phyloP scores from a whole-genome alignment of 2,329 filamentous ascomycete genomes.

The Monilinia fructigena region DNA sequence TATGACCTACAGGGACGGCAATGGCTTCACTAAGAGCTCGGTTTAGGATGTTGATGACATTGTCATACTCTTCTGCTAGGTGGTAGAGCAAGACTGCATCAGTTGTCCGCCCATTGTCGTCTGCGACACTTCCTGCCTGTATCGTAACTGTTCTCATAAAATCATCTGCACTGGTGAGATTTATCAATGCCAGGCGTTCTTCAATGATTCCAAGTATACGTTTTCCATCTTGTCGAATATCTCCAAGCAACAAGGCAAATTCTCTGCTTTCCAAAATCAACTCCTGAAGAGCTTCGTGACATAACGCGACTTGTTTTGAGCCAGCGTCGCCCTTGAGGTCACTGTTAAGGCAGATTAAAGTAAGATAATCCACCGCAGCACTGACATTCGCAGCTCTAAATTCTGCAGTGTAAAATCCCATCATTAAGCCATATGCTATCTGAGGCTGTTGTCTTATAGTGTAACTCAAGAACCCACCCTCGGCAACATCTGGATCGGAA shows the following conservation, averaged over 20 bases:
- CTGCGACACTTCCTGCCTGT: constrained; percentile 86
- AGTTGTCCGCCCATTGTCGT: constrained; percentile 89
- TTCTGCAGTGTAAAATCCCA: constrained; percentile 93
- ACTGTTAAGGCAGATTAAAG: constrained; percentile 85
- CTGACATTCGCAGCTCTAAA: constrained; percentile 89
- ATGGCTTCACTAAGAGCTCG: constrained; percentile 87
- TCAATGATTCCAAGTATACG: constrained; percentile 87
- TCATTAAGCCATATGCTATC: constrained; percentile 89
- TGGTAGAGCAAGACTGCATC: constrained; percentile 95
- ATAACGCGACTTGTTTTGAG: constrained; percentile 74
- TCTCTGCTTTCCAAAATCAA: constrained; percentile 95
- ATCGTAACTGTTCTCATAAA: constrained; percentile 91
- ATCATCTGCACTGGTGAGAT: constrained; percentile 73
- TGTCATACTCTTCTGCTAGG: constrained; percentile 91
- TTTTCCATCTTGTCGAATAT: constrained; percentile 79
- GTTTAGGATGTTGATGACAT: constrained; percentile 86
- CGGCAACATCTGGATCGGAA: constrained; percentile 72
- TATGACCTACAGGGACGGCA: constrained; percentile 79
- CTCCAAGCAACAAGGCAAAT: constrained; percentile 89
- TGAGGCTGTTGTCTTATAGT: constrained; percentile 71
- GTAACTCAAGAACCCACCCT: constrained; percentile 66
- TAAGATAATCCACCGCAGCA: constrained; percentile 89
- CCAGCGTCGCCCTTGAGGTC: constrained; percentile 75
- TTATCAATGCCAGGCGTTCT: constrained; percentile 77
- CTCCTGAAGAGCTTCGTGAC: constrained; percentile 89